These are phyloP conservation scores for Beauveria varroae DNA, from an alignment of 2,329 filamentous ascomycete species.

Conservation along the genomic window DNA sequence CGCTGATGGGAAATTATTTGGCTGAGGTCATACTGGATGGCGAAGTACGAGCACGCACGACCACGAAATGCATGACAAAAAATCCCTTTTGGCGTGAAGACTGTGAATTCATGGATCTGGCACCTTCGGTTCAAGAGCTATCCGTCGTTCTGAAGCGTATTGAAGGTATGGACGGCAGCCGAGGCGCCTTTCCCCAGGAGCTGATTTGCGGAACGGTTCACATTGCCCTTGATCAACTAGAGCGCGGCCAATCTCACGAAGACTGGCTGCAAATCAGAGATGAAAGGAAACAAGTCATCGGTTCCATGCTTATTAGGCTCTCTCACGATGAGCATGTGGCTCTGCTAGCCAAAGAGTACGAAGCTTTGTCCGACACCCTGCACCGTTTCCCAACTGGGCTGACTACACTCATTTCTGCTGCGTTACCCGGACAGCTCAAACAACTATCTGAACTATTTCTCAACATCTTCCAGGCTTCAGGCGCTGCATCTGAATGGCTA, in stretches of 20 bases:
- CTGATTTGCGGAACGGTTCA: conserved; percentile 66
- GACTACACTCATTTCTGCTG: conserved; percentile 75
- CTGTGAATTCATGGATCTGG: conserved; percentile 68
- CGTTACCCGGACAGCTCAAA: conserved; percentile 69
- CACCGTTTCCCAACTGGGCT: conserved; percentile 79
- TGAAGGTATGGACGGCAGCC: conserved; percentile 23
- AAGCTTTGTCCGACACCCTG: conserved; percentile 71
- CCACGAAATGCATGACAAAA: conserved; percentile 60
- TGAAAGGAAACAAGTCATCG: conserved; percentile 65
- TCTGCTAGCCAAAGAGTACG: conserved; percentile 77
- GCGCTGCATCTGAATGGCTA: conserved; percentile 78
- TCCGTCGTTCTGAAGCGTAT: conserved; percentile 65
- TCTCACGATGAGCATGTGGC: conserved; percentile 86
- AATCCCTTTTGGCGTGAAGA: conserved; percentile 80
- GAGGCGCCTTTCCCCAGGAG: conserved; percentile 38
- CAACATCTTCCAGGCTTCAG: conserved; percentile 93
- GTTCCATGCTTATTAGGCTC: conserved; percentile 77
- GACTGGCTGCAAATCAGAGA: conserved; percentile 83
- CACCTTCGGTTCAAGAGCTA: conserved; percentile 59
- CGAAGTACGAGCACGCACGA: conserved; percentile 69
- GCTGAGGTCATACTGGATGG: conserved; percentile 75
- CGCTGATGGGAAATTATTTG: conserved; percentile 60
- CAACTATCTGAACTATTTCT: conserved; percentile 78
- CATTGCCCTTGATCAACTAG: conserved; percentile 70
- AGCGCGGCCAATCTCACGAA: conserved; percentile 70